Evolutionary conservation across 768 basidiomycete genomes (phyloP).

Genomic region (Tylopilus felleus): DNA sequence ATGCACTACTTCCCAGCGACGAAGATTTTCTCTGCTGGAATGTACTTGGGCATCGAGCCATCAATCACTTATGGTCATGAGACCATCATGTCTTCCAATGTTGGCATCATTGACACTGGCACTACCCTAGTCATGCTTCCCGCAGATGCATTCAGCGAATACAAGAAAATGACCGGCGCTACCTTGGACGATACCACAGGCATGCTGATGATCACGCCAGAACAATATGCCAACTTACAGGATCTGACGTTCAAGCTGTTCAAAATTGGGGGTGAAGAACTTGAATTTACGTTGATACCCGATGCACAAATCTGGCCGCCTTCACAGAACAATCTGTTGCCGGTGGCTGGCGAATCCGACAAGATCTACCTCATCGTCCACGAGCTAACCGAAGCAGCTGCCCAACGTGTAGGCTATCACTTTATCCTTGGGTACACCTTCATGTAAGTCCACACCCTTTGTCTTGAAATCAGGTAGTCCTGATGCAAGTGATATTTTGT

Average conservation of each 20-base stretch:
- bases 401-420: background rate
- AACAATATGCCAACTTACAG: background rate
- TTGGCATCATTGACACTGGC: conserved; percentile 37
- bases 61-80: conserved; percentile 29
- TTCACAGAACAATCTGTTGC: background rate
- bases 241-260: background rate
- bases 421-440: background rate
- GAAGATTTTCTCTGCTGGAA: conserved; percentile 18
- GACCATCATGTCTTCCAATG: conserved; percentile 18
- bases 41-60: conserved; percentile 35
- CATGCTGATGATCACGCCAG: background rate
- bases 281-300: background rate
- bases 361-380: background rate
- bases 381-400: background rate
- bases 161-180: background rate
- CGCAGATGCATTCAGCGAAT: background rate
- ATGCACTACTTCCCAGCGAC: conserved; percentile 27
- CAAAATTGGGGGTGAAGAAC: background rate
- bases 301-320: background rate
- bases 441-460: background rate
- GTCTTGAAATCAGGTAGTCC: background rate
- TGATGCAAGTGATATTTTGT: background rate
- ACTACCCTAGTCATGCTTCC: conserved; percentile 24
- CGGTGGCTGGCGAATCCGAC: background rate
- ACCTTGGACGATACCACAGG: background rate